These are phyloP conservation scores for Articulospora tetracladia DNA, from an alignment of 495 filamentous ascomycete species.

Conservation along the genomic window DNA sequence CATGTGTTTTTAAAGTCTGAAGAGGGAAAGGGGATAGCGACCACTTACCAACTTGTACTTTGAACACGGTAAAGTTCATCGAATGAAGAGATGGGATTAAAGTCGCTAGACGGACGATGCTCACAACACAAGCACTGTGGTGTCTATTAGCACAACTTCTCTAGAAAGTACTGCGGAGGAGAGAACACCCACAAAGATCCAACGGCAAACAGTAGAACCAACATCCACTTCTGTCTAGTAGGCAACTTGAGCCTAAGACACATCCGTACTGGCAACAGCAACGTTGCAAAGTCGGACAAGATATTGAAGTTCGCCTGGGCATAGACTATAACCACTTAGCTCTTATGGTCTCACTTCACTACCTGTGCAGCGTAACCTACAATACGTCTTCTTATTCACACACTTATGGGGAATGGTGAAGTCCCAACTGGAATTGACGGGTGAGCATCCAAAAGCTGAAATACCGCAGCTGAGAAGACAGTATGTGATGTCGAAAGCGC, in stretches of 20 bases:
- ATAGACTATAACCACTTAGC: background rate
- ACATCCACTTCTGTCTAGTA: constrained; percentile 3
- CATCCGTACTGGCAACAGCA: background rate
- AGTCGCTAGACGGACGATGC: constrained; percentile 3
- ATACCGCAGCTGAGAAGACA: constrained; percentile 6
- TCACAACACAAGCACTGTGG: constrained; percentile 7
- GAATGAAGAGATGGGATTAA: background rate
- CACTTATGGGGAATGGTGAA: background rate
- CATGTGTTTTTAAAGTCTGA: background rate
- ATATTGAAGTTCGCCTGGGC: constrained; percentile 7
- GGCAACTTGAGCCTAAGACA: background rate
- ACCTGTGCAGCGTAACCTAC: background rate
- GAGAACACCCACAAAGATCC: constrained; percentile 1
- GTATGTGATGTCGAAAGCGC: constrained; percentile 20
- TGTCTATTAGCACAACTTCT: too few species aligned
- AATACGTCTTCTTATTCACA: background rate
- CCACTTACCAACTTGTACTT: background rate
- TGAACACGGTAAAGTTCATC: constrained; percentile 2
- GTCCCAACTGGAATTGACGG: background rate
- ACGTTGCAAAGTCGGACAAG: constrained; percentile 2
- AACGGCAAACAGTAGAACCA: background rate
- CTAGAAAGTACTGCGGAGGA: background rate
- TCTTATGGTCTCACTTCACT: background rate
- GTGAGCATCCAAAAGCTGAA: background rate
- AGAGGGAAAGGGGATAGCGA: too few species aligned